These are phyloP conservation scores for Microcos paniculata DNA, from an alignment of 345 rosid species.

Conservation along the genomic window DNA sequence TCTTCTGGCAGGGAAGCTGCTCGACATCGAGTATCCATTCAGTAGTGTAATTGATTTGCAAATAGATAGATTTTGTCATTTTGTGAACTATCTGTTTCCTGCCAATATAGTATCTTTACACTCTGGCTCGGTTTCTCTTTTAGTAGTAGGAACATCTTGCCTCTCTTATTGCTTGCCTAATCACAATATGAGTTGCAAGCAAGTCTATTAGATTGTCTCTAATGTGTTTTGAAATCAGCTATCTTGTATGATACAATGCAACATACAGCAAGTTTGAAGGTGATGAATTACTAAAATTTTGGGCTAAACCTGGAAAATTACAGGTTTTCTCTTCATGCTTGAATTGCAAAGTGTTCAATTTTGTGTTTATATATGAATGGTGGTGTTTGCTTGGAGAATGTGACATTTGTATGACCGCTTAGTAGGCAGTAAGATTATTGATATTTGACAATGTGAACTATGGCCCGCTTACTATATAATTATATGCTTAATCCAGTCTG, in stretches of 20 bases:
- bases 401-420: background rate
- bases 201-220: background rate
- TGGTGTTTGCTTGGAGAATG: background rate
- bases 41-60: constrained; percentile 28
- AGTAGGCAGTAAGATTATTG: background rate
- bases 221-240: background rate
- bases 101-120: background rate
- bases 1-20: constrained; percentile 28
- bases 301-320: background rate
- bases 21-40: constrained; percentile 17
- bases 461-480: background rate
- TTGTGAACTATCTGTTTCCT: constrained; percentile 6
- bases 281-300: background rate
- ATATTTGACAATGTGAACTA: background rate
- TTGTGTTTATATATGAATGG: background rate
- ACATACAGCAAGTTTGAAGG: background rate
- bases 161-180: background rate
- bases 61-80: constrained; percentile 17
- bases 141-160: background rate
- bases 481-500: background rate
- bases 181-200: background rate
- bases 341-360: background rate
- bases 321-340: background rate
- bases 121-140: background rate
- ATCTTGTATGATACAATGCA: background rate